phyloP scores from a whole-genome alignment of 495 filamentous ascomycete species.

The Aspergillus homomorphus region DNA sequence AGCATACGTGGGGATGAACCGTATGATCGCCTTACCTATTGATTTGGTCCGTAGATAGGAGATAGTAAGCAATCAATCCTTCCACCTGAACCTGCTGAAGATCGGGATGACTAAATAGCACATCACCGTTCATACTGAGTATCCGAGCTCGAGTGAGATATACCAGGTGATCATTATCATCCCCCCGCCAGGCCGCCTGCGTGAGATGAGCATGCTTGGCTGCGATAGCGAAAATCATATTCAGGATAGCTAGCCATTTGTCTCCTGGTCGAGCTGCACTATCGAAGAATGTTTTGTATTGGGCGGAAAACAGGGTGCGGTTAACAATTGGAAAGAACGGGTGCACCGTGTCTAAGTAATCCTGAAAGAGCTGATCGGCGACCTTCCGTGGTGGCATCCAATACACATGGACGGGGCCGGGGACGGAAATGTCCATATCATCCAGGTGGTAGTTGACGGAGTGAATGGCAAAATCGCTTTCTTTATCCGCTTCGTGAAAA shows the following conservation, averaged over 20 bases:
- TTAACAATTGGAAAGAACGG: constrained; percentile 60
- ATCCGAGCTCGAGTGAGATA: constrained; percentile 61
- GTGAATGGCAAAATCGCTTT: constrained; percentile 35
- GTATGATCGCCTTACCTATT: constrained; percentile 49
- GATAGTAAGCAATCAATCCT: constrained; percentile 59
- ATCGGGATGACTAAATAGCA: constrained; percentile 55
- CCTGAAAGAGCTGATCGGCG: constrained; percentile 54
- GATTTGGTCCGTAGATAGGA: constrained; percentile 58
- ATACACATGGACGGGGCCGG: constrained; percentile 49
- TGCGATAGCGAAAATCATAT: constrained; percentile 64
- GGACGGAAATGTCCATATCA: constrained; percentile 49
- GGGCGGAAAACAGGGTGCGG: constrained; percentile 42
- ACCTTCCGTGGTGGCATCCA: constrained; percentile 51
- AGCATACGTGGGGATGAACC: neutral
- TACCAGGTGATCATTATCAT: constrained; percentile 53
- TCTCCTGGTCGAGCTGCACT: constrained; percentile 40
- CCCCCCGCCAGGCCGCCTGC: constrained; percentile 47
- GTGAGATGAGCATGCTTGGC: constrained; percentile 55
- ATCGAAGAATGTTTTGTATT: constrained; percentile 45
- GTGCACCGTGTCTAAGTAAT: constrained; percentile 59
- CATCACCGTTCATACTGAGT: constrained; percentile 53
- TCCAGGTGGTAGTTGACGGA: constrained; percentile 59
- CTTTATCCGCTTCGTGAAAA: constrained; percentile 29
- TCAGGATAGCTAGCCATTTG: constrained; percentile 61
- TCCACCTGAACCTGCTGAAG: constrained; percentile 62